Percentiles rank a stretch among this genome's conserved stretches.
These are phyloP conservation scores for Magnusiomyces sp. DNA, from an alignment of 1,139 yeast species.

Conservation along the genomic window DNA sequence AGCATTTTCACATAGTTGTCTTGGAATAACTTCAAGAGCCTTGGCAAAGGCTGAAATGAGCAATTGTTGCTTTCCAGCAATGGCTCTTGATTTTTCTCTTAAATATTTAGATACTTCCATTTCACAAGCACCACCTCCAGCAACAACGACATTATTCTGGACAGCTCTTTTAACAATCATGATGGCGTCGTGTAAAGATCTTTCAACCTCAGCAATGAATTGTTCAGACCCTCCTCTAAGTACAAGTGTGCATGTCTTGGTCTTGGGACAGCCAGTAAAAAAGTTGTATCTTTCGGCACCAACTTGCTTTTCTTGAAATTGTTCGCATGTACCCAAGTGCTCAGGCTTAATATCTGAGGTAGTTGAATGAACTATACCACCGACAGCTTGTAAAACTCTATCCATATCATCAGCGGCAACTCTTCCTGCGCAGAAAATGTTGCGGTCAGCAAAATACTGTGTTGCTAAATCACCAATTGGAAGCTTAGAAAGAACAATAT, in stretches of 20 bases:
- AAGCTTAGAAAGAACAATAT: slow-evolving; percentile 83
- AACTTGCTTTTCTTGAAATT: slow-evolving; percentile 86
- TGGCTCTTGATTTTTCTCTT: slow-evolving; percentile 76
- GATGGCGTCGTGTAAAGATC: slow-evolving; percentile 95
- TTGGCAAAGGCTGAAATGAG: slow-evolving; percentile 87
- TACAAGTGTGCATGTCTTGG: slow-evolving; percentile 87
- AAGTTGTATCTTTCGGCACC: slow-evolving; percentile 93
- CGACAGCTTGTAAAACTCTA: slow-evolving; percentile 88
- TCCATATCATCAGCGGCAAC: slow-evolving; percentile 84
- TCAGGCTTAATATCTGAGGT: slow-evolving; percentile 63
- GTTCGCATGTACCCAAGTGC: slow-evolving; percentile 79
- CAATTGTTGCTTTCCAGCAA: slow-evolving; percentile 93
- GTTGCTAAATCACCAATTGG: slow-evolving; percentile 99
- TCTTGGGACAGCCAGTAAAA: slow-evolving; percentile 85
- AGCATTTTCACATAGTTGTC: slow-evolving; percentile 95
- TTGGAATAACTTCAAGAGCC: slow-evolving; percentile 91
- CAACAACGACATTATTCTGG: slow-evolving; percentile 78
- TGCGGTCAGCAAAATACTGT: slow-evolving; percentile 93
- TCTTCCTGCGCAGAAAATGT: slow-evolving; percentile 96
- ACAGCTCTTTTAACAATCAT: slow-evolving; percentile 97
- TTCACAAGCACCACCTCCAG: slow-evolving; percentile 99
- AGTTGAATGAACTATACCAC: slow-evolving; percentile 85
- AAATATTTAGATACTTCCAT: slow-evolving; percentile 90
- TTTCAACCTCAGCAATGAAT: slow-evolving; percentile 95
- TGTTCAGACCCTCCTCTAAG: slow-evolving; percentile 98